Percentiles rank a stretch among this genome's conserved stretches.
These are phyloP conservation scores for Polygonum aviculare DNA, from an alignment of 148 eudicot species.

Conservation along the genomic window DNA sequence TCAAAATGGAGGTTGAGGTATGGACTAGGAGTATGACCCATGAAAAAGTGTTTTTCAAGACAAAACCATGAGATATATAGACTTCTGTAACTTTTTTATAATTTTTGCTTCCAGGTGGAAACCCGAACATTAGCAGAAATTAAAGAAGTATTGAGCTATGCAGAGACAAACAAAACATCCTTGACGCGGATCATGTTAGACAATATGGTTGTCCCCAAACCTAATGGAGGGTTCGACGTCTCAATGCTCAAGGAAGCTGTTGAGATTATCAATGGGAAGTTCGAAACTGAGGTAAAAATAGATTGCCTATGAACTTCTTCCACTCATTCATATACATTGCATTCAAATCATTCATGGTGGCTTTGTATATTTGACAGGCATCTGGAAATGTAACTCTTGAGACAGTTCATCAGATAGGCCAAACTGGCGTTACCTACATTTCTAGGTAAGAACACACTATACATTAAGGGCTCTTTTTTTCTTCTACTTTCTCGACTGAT, in stretches of 20 bases:
- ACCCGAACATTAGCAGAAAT: slow-evolving; percentile 89
- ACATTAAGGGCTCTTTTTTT: not conserved
- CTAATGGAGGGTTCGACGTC: slow-evolving; percentile 72
- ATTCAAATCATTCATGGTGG: not conserved
- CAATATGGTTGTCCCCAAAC: slow-evolving; percentile 78
- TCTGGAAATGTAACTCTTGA: slow-evolving; percentile 97
- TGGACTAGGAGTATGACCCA: not conserved
- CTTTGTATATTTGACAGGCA: slow-evolving; percentile 47
- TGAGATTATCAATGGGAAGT: slow-evolving; percentile 48
- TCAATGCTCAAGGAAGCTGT: slow-evolving; percentile 93
- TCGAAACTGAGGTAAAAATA: slow-evolving; percentile 74
- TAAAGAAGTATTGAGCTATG: slow-evolving; percentile 67
- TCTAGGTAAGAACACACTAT: slow-evolving; percentile 44
- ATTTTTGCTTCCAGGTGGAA: slow-evolving; percentile 47
- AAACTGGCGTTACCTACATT: slow-evolving; percentile 82
- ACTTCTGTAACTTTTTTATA: not conserved
- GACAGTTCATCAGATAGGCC: slow-evolving; percentile 70
- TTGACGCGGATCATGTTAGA: slow-evolving; percentile 90
- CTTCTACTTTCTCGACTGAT: not conserved
- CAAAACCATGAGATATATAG: not conserved
- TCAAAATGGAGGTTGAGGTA: slow-evolving; percentile 92
- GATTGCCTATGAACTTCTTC: not conserved
- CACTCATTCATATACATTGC: not conserved
- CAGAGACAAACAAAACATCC: slow-evolving; percentile 51
- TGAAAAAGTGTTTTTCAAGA: not conserved